These are phyloP conservation scores for Lentinula detonsa DNA, from an alignment of 768 basidiomycete genomes.

Conservation along the genomic window DNA sequence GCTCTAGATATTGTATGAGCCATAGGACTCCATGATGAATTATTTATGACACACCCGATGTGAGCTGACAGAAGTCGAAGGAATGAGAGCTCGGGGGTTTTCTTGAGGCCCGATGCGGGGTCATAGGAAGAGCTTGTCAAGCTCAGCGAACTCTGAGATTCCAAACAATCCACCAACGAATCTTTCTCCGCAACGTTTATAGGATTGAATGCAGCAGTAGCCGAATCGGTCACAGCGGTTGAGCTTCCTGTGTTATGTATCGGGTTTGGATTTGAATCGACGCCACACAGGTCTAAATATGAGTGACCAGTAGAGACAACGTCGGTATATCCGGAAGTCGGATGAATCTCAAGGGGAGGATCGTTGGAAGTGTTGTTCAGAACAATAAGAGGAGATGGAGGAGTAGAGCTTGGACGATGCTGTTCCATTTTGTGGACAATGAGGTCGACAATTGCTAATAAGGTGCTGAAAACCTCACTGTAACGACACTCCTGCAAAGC, in stretches of 20 bases:
- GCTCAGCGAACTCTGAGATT: background rate
- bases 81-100: constrained; percentile 35
- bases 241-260: background rate
- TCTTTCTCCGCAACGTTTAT: background rate
- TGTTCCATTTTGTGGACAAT: background rate
- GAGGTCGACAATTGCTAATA: background rate
- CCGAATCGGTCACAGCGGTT: background rate
- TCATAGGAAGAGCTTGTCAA: background rate
- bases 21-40: constrained; percentile 1
- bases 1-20: constrained; percentile 39
- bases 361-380: background rate
- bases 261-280: background rate
- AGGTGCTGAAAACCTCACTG: background rate
- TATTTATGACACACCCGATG: constrained; percentile 48
- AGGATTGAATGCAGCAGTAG: background rate
- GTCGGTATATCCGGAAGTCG: background rate
- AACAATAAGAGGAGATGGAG: background rate
- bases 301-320: background rate
- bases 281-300: background rate
- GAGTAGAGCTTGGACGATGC: background rate
- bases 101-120: background rate
- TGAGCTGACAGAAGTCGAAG: constrained; percentile 56
- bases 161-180: background rate
- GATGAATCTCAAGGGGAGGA: background rate
- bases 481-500: background rate